These are phyloP conservation scores for Apiospora saccharicola DNA, from an alignment of 2,329 filamentous ascomycete species.

Conservation along the genomic window DNA sequence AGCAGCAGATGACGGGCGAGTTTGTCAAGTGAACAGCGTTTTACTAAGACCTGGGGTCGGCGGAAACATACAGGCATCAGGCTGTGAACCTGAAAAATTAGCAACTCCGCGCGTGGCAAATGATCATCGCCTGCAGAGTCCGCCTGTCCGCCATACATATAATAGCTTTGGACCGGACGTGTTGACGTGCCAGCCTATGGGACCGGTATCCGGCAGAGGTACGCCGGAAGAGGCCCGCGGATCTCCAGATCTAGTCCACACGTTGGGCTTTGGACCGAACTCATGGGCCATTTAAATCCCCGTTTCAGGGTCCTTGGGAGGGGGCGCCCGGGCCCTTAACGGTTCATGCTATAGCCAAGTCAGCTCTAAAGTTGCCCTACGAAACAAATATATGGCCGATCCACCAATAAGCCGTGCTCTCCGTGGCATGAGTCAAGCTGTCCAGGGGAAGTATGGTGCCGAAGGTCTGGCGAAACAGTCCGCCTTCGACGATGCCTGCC, in stretches of 20 bases:
- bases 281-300: slow-evolving; percentile 14
- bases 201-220: background rate
- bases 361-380: slow-evolving; percentile 7
- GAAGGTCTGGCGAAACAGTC: slow-evolving; percentile 18
- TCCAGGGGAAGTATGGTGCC: background rate
- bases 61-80: background rate
- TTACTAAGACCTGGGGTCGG: background rate
- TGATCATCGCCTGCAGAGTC: background rate
- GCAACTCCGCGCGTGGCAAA: slow-evolving; percentile 12
- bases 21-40: background rate
- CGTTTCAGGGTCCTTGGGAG: background rate
- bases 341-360: slow-evolving; percentile 16
- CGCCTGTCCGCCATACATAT: background rate
- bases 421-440: slow-evolving; percentile 12
- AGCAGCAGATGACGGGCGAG: background rate
- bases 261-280: slow-evolving; percentile 4
- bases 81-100: background rate
- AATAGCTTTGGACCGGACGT: background rate
- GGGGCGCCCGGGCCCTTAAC: slow-evolving; percentile 1
- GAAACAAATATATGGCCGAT: slow-evolving; percentile 10
- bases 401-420: background rate
- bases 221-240: background rate
- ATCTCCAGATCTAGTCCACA: slow-evolving; percentile 22
- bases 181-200: background rate
- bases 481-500: slow-evolving; percentile 2